A percentile compares a stretch with the other conserved stretches of the same genome.
These are phyloP conservation scores for Ocimum tenuiflorum DNA, from an alignment of 257 asterid genomes.

Conservation along the genomic window DNA sequence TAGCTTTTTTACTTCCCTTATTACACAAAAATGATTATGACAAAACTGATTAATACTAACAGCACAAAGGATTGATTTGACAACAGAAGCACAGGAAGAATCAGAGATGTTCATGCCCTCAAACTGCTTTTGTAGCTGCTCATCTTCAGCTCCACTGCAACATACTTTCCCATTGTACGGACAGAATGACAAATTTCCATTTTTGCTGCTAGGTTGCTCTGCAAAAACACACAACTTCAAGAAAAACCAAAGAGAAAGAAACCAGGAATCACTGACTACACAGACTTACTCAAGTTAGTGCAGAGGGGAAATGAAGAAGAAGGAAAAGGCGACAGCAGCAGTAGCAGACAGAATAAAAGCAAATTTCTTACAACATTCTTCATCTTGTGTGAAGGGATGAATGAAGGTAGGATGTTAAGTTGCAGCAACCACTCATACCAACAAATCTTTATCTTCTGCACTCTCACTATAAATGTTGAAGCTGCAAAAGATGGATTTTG, in stretches of 20 bases:
- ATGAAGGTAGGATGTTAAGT: slow-evolving; percentile 24
- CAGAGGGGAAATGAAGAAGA: slow-evolving; percentile 67
- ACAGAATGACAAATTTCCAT: slow-evolving; percentile 57
- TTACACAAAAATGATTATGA: too few relatives aligned
- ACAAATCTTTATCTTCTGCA: slow-evolving; percentile 21
- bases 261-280: slow-evolving; percentile 4
- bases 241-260: background rate
- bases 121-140: slow-evolving; percentile 47
- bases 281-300: slow-evolving; percentile 61
- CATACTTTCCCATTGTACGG: slow-evolving; percentile 66
- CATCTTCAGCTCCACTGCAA: slow-evolving; percentile 57
- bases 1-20: too few relatives aligned
- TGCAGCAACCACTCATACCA: slow-evolving; percentile 7
- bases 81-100: slow-evolving; percentile 59
- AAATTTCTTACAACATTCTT: slow-evolving; percentile 20
- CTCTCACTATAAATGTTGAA: slow-evolving; percentile 13
- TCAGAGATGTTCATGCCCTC: slow-evolving; percentile 64
- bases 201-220: slow-evolving; percentile 60
- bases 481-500: background rate
- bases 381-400: slow-evolving; percentile 28
- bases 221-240: slow-evolving; percentile 12
- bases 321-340: slow-evolving; percentile 35
- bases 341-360: slow-evolving; percentile 34
- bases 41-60: slow-evolving; percentile 46
- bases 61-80: slow-evolving; percentile 75